These are phyloP conservation scores for Nemania abortiva DNA, from an alignment of 2,329 filamentous ascomycete genomes.

Conservation along the genomic window DNA sequence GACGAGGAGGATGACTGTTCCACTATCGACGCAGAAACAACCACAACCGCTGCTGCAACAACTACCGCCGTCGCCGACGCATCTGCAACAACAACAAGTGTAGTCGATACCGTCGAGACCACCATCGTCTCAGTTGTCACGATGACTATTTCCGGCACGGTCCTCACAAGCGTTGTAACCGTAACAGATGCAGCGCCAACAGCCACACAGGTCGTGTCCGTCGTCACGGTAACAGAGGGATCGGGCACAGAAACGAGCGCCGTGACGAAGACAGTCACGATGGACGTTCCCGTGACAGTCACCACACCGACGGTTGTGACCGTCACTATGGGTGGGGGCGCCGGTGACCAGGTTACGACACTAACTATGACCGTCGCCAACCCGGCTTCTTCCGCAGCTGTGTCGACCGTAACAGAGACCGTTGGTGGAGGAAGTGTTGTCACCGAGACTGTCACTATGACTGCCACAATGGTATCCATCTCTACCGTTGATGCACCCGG, in stretches of 20 bases:
- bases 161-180: conserved; percentile 27
- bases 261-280: conserved; percentile 33
- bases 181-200: conserved; percentile 14
- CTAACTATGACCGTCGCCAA: conserved; percentile 29
- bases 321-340: conserved; percentile 40
- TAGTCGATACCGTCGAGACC: background rate
- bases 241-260: conserved; percentile 26
- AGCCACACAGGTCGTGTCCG: conserved; percentile 27
- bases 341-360: conserved; percentile 32
- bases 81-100: background rate
- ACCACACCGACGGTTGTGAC: conserved; percentile 22
- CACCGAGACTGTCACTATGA: conserved; percentile 37
- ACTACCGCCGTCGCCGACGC: conserved; percentile 2
- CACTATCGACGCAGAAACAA: background rate
- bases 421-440: conserved; percentile 35
- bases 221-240: conserved; percentile 38
- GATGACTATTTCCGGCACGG: conserved; percentile 33
- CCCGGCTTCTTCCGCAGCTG: conserved; percentile 11
- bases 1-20: background rate
- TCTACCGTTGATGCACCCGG: conserved; percentile 27
- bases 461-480: conserved; percentile 32
- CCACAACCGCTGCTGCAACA: background rate
- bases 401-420: conserved; percentile 34
- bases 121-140: conserved; percentile 32
- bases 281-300: background rate